Evolutionary conservation across 2,329 filamentous ascomycete genomes (phyloP), one percentile per base, ranked within the genome.

Genomic region (Fusarium brachygibbosum): DNA sequence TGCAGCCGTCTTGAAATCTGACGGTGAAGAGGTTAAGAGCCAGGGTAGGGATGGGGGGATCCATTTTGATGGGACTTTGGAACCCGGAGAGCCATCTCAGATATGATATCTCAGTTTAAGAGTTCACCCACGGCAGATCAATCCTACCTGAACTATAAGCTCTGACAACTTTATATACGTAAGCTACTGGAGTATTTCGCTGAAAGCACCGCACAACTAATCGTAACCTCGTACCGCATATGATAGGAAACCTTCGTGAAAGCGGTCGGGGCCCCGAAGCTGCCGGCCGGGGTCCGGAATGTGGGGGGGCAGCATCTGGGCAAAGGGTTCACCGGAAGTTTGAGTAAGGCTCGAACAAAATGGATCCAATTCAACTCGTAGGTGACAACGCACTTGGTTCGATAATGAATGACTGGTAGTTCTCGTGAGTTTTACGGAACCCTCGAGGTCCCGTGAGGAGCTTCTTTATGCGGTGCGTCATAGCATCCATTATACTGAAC

Each of bases 231-330:
- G 49, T 50, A 48, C 56, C 34, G 35, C 14, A 51, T 50, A 52
- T 41, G 23, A 37, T 44, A 40, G 31, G 13, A 51, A 41, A 31
- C 37, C n/a, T 37, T 66, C 40, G 44, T 41, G 51, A 45, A 37
- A 23, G 60, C 23, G 31, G 48, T 48, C 29, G 51, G 45, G 46
- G 29, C 48, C 25, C 60, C 55, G 66, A 69, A 51, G 65, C 44
- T 23, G 51, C 66, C 60, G 60, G 55, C 40, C 23, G 38, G 51
- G 46, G 38, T 50, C 28, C 66, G 56, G 66, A 58, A 69, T 69
- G 60, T 60, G 64, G 48, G 38, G 48, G 29, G 46, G 32, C 12
- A 38, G 29, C 23, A 4, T n/a, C 38, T 37, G 46, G 41, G 35
- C 17, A 23, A 46, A 64, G 38, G 29, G 44, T 51, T 64, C 59